These are phyloP conservation scores for Epichloe sylvatica DNA, from an alignment of 2,329 filamentous ascomycete genomes.

Conservation along the genomic window DNA sequence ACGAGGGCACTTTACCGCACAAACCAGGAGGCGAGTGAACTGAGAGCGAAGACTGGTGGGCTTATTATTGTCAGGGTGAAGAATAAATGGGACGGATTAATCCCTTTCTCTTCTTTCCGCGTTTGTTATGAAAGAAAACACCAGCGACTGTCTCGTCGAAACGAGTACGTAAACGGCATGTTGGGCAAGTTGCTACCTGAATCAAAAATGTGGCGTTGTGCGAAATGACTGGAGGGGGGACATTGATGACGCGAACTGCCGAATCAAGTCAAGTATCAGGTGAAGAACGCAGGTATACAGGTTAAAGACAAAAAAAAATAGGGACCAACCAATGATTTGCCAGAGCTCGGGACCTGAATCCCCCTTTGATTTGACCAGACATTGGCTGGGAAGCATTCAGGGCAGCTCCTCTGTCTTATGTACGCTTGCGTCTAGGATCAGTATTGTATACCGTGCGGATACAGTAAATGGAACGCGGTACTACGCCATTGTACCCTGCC, in stretches of 20 bases:
- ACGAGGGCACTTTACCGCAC: neutral
- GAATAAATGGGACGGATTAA: too few species aligned
- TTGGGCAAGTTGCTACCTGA: neutral
- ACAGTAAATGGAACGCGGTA: slow-evolving; percentile 11
- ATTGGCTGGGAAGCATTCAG: neutral
- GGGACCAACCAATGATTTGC: neutral
- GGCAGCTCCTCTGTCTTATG: neutral
- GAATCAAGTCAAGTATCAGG: neutral
- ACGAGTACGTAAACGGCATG: neutral
- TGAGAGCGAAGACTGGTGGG: too few species aligned
- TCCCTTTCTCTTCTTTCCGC: too few species aligned
- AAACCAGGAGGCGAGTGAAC: too few species aligned
- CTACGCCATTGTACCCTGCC: slow-evolving; percentile 23
- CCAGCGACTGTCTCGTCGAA: too few species aligned
- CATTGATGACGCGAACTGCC: neutral
- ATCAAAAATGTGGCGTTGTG: neutral
- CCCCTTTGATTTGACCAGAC: neutral
- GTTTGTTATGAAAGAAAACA: too few species aligned
- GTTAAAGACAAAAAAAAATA: neutral
- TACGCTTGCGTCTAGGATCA: neutral
- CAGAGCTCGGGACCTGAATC: neutral
- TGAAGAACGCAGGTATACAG: neutral
- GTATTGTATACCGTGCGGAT: slow-evolving; percentile 24
- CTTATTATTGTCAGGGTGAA: too few species aligned
- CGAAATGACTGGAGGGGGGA: neutral